Evolutionary conservation across 1,139 yeast species (phyloP).

Genomic region (Taphrina pruni): DNA sequence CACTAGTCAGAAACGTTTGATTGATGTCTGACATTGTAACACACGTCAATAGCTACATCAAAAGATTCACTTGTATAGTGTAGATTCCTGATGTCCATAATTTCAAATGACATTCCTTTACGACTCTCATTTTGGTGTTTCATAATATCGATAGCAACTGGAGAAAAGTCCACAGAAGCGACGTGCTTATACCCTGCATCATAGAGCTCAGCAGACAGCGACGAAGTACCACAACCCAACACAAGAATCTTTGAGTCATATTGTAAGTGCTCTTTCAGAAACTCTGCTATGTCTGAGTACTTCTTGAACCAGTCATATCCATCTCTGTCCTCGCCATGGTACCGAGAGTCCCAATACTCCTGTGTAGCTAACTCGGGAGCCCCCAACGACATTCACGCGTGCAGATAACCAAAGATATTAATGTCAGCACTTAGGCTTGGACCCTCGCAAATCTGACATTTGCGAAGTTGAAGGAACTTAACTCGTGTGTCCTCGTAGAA

Average conservation of each 20-base stretch:
- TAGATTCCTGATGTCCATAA: constrained; percentile 47
- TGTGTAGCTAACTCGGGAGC: constrained; percentile 31
- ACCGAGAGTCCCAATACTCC: constrained; percentile 39
- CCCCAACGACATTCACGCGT: constrained; percentile 17
- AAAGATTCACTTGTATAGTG: constrained; percentile 44
- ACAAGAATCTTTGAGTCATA: constrained; percentile 44
- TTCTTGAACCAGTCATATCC: constrained; percentile 49
- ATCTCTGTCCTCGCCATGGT: constrained; percentile 42
- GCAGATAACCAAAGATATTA: no score
- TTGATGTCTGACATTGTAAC: neutral
- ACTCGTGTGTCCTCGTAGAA: no score
- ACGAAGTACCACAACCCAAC: constrained; percentile 49
- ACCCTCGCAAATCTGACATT: no score
- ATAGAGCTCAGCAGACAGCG: constrained; percentile 47
- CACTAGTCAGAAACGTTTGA: neutral
- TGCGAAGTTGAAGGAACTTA: neutral
- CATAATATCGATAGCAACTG: constrained; percentile 47
- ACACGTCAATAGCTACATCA: constrained; percentile 48
- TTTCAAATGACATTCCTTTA: constrained; percentile 48
- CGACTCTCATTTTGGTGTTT: constrained; percentile 37
- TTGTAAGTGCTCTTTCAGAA: constrained; percentile 43
- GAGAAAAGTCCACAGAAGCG: constrained; percentile 47
- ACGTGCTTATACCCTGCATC: constrained; percentile 46
- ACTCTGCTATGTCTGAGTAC: constrained; percentile 45
- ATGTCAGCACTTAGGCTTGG: no score